These are phyloP conservation scores for Pythium plurisporium DNA, from an alignment of 352 stramenopile species.

Conservation along the genomic window DNA sequence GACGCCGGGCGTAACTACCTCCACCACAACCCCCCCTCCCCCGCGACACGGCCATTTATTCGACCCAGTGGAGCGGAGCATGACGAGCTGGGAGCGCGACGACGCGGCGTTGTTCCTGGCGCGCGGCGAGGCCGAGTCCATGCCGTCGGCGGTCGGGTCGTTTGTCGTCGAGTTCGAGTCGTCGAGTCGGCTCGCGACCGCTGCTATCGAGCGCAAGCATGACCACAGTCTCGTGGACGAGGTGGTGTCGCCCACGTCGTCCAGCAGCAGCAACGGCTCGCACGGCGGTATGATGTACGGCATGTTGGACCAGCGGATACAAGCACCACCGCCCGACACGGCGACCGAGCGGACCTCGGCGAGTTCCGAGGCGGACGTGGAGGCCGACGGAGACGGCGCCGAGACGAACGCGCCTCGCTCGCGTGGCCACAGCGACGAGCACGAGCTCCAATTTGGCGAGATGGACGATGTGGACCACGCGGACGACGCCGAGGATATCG, in stretches of 20 bases:
- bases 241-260: conserved; percentile 28
- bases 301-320: conserved; percentile 16
- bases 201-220: not conserved
- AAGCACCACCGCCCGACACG: not conserved
- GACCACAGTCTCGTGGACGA: conserved; percentile 5
- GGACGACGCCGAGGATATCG: conserved; percentile 22
- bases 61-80: not conserved
- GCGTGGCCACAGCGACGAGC: conserved; percentile 15
- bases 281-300: conserved; percentile 11
- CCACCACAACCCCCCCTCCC: no score
- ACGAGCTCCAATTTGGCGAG: conserved; percentile 28
- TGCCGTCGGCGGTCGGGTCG: conserved; percentile 19
- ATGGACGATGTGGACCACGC: conserved; percentile 17
- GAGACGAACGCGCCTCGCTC: not conserved
- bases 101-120: conserved; percentile 20
- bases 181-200: not conserved
- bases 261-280: conserved; percentile 27
- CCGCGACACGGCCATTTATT: not conserved
- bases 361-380: not conserved
- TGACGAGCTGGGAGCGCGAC: conserved; percentile 29
- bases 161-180: conserved; percentile 12
- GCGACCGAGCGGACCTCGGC: not conserved
- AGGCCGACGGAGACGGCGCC: not conserved
- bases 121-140: conserved; percentile 11
- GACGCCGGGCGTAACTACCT: not conserved